phyloP scores from a whole-genome alignment of 495 filamentous ascomycete genomes.

The Annulohypoxylon maeteangense region DNA sequence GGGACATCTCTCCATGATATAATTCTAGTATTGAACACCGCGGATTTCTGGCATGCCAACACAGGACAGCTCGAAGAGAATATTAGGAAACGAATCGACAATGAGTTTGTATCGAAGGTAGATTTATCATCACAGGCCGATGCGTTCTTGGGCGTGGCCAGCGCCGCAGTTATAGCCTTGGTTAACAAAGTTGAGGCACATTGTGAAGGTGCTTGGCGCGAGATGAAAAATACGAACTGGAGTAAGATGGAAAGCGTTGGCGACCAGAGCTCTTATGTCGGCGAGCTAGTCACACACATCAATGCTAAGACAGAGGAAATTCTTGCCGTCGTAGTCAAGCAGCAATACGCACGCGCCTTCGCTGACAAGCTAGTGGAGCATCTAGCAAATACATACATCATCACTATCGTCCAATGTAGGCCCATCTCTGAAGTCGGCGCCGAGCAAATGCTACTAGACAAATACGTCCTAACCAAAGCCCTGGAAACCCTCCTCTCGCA shows the following conservation, averaged over 20 bases:
- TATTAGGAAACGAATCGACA: slow-evolving; percentile 88
- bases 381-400: slow-evolving; percentile 79
- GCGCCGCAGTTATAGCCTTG: slow-evolving; percentile 83
- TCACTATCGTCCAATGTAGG: slow-evolving; percentile 85
- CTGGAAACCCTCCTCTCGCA: slow-evolving; percentile 74
- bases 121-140: slow-evolving; percentile 94
- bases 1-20: slow-evolving; percentile 78
- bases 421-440: slow-evolving; percentile 93
- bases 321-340: slow-evolving; percentile 83
- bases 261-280: slow-evolving; percentile 93
- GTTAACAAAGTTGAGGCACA: slow-evolving; percentile 84
- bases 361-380: slow-evolving; percentile 93
- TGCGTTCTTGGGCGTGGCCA: slow-evolving; percentile 94
- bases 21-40: slow-evolving; percentile 90
- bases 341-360: slow-evolving; percentile 92
- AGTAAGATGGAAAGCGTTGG: slow-evolving; percentile 92
- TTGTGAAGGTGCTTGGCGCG: slow-evolving; percentile 88
- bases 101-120: slow-evolving; percentile 75
- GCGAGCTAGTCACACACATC: slow-evolving; percentile 77
- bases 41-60: slow-evolving; percentile 96
- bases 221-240: slow-evolving; percentile 99
- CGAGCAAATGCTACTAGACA: slow-evolving; percentile 98
- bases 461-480: slow-evolving; percentile 87
- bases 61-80: slow-evolving; percentile 93
- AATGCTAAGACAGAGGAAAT: slow-evolving; percentile 77